phyloP scores from a whole-genome alignment of 495 filamentous ascomycete species.

The Neurospora discreta region DNA sequence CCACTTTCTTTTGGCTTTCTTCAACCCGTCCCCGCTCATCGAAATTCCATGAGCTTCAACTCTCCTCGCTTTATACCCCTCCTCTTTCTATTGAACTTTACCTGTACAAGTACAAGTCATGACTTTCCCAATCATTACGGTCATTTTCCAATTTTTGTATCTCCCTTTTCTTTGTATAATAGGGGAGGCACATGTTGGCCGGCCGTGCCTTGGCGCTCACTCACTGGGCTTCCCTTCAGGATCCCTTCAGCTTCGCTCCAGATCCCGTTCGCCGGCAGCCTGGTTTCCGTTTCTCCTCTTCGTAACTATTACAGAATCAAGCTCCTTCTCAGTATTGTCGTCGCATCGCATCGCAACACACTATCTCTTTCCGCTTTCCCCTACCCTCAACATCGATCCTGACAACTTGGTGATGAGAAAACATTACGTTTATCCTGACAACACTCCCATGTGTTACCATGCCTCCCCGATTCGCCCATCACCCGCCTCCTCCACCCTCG shows the following conservation, averaged over 20 bases:
- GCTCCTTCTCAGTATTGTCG: background rate
- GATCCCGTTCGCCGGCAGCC: background rate
- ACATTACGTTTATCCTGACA: background rate
- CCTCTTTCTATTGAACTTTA: background rate
- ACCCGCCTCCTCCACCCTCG: background rate
- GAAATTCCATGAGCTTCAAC: background rate
- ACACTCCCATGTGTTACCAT: background rate
- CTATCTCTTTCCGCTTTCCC: background rate
- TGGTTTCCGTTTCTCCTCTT: background rate
- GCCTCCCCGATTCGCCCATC: background rate
- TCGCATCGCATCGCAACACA: background rate
- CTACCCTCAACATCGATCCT: background rate
- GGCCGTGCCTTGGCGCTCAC: background rate
- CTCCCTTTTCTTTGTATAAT: background rate
- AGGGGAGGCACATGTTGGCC: background rate
- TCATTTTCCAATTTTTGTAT: no score
- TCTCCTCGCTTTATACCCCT: background rate
- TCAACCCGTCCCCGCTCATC: background rate
- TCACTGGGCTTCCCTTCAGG: background rate
- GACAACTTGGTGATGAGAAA: background rate
- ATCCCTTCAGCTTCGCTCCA: background rate
- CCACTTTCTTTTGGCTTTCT: background rate
- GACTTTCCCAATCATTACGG: background rate
- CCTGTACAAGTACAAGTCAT: background rate
- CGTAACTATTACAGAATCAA: background rate